Conservation (phyloP, 805 yeast species). For the Barnettozyma sp. region DNA sequence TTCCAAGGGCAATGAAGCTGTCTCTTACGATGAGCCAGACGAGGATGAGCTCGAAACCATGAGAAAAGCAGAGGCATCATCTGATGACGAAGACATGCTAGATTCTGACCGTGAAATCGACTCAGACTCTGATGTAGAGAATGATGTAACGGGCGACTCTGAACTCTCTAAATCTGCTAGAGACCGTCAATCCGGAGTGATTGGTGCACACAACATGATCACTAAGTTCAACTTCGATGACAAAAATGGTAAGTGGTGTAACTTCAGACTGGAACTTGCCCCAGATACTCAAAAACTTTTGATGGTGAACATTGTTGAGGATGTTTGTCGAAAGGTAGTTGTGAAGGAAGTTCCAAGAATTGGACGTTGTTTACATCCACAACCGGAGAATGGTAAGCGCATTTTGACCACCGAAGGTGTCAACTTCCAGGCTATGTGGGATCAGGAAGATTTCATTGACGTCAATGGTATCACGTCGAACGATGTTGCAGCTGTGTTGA, state of each 20-base stretch:
- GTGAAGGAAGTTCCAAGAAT: slow-evolving; percentile 88
- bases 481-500: slow-evolving; percentile 85
- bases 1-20: slow-evolving; percentile 71
- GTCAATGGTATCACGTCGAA: slow-evolving; percentile 87
- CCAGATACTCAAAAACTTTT: slow-evolving; percentile 86
- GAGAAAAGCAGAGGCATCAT: slow-evolving; percentile 74
- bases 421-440: slow-evolving; percentile 97
- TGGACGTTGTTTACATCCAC: slow-evolving; percentile 88
- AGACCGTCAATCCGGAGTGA: slow-evolving; percentile 80
- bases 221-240: slow-evolving; percentile 88
- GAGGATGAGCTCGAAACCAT: slow-evolving; percentile 90
- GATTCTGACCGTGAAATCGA: slow-evolving; percentile 37
- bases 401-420: slow-evolving; percentile 95
- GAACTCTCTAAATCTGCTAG: slow-evolving; percentile 56
- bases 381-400: slow-evolving; percentile 62
- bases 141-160: slow-evolving; percentile 24
- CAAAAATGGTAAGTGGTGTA: slow-evolving; percentile 84
- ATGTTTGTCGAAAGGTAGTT: slow-evolving; percentile 80
- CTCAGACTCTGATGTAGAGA: slow-evolving; percentile 35
- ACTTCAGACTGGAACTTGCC: slow-evolving; percentile 74
- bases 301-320: slow-evolving; percentile 96
- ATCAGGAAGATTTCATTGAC: slow-evolving; percentile 85
- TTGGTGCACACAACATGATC: slow-evolving; percentile 65
- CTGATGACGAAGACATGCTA: slow-evolving; percentile 47
- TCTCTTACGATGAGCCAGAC: slow-evolving; percentile 91